These are phyloP conservation scores for Golubevia sp. DNA, from an alignment of 1,284 basidiomycete genomes.

Conservation along the genomic window DNA sequence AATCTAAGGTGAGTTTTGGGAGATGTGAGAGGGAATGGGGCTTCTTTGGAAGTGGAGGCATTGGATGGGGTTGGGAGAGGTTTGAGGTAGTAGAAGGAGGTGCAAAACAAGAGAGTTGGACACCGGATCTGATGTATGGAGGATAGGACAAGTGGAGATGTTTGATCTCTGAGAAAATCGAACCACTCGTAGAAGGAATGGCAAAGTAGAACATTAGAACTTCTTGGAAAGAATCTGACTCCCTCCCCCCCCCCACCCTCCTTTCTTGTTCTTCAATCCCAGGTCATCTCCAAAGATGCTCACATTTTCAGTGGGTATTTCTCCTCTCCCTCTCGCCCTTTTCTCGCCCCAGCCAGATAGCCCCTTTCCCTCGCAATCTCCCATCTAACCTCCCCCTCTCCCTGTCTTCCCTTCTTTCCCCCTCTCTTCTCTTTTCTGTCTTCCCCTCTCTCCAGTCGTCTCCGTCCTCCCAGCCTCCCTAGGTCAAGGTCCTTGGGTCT, in stretches of 20 bases:
- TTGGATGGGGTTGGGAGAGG: no score
- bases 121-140: not conserved
- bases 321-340: not conserved
- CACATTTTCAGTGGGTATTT: slow-evolving; percentile 34
- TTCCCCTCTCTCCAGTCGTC: slow-evolving; percentile 12
- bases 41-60: not conserved
- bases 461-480: slow-evolving; percentile 52
- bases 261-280: slow-evolving; percentile 1
- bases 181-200: not conserved
- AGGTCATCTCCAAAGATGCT: slow-evolving; percentile 15
- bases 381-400: no score
- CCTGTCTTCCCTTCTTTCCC: no score
- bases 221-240: not conserved
- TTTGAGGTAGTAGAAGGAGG: not conserved
- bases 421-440: slow-evolving; percentile 2
- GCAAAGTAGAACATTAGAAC: not conserved
- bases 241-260: not conserved
- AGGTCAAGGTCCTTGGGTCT: slow-evolving; percentile 48
- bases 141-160: not conserved
- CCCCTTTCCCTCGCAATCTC: no score
- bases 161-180: not conserved
- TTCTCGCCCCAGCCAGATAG: no score
- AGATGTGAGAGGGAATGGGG: not conserved
- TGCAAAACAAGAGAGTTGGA: not conserved
- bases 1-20: not conserved